Conservation (phyloP, 2,329 filamentous ascomycete genomes). For the Hymenoscyphus salicellus region DNA sequence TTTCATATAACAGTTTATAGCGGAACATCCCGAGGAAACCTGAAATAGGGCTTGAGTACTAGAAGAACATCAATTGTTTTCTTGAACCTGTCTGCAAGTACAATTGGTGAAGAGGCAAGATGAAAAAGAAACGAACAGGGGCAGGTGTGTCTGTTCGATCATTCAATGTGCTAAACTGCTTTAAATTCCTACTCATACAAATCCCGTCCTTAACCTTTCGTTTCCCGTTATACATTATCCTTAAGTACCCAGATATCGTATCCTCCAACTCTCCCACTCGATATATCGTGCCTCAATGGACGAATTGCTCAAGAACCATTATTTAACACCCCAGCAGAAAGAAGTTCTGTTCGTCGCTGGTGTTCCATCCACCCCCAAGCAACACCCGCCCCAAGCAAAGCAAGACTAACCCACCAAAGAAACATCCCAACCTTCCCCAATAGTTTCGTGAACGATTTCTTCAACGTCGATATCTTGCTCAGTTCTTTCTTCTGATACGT, state of each 20-base stretch:
- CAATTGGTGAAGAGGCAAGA: no score
- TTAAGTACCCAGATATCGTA: neutral
- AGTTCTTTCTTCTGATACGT: conserved; percentile 18
- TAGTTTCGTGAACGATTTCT: conserved; percentile 5
- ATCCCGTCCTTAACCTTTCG: neutral
- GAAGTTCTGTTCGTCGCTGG: neutral
- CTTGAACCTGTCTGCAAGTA: no score
- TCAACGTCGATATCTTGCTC: conserved; percentile 3
- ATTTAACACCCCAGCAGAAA: neutral
- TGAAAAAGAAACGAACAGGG: no score
- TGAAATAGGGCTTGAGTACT: no score
- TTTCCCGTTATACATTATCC: conserved; percentile 1
- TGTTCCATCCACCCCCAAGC: conserved; percentile 16
- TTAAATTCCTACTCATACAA: neutral
- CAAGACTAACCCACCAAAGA: conserved; percentile 21
- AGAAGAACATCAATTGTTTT: no score
- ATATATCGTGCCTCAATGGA: neutral
- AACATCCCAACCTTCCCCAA: conserved; percentile 2
- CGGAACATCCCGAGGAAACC: no score
- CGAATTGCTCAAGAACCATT: neutral
- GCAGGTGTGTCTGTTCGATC: no score
- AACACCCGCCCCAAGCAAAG: conserved; percentile 17
- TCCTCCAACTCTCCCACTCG: neutral
- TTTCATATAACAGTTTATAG: no score
- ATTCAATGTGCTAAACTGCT: no score